Evolutionary conservation across 2,329 filamentous ascomycete genomes (phyloP), one percentile per base, ranked within the genome.

Genomic region (Exophiala mesophila): DNA sequence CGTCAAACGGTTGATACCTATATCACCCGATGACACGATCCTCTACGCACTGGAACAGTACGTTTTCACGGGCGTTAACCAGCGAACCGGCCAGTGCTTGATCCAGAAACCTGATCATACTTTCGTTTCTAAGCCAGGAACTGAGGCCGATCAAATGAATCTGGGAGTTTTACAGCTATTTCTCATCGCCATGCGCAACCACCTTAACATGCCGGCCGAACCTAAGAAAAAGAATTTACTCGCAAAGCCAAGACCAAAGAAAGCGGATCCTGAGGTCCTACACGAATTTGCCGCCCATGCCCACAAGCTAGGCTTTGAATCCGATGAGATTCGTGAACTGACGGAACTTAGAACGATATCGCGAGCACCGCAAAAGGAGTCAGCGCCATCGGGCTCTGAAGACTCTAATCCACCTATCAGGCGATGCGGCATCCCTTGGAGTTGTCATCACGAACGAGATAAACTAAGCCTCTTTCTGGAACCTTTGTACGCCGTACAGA

Each of bases 1-100:
- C 34, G 37, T 64, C 24, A 62, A 63, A 49, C 50, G 44, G 13
- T 16, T 37, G 19, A 24, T 26, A 21, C 23, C 35, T 4, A 12
- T 41, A 24, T 41, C 39, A 7, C 39, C 15, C 30, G 16, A 32
- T 12, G 30, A 41, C 30, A 41, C 39, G 9, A 41, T 41, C 29
- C 23, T 36, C 4, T 21, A 30, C 12, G 31, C 39, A 30, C 28
- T 41, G 8, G 30, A 41, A 36, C 6, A 21, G 4, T 10, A 16
- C 5, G n/a, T n/a, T n/a, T 41, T 41, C 29, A 33, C 32, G 16
- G 39, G 15, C n/a, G 30, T 35, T n/a, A 41, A 35, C 15, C 39
- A 41, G 30, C 13, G 13, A 7, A 19, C 16, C 28, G 31, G 18
- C 31, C 9, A 37, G 18, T n/a, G 17, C 5, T 18, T 41, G 30